Evolutionary conservation across 192 early-diverging fungal species (phyloP), one percentile per base, ranked within the genome.

Genomic region (Coemansia sp.): DNA sequence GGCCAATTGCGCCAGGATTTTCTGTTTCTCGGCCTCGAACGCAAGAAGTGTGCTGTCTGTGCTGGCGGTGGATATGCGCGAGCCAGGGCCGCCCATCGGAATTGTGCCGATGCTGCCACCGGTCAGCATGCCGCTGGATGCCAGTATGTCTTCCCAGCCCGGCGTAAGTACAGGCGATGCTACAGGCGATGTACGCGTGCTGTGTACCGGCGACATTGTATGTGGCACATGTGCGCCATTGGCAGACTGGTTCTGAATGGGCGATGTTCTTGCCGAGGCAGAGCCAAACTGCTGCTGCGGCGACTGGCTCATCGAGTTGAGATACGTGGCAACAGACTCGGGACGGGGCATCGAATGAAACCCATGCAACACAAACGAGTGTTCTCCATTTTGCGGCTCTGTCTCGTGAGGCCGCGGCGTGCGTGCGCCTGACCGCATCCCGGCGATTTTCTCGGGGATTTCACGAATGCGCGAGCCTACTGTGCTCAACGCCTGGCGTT

Each of bases 1-100:
- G 6, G 86, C 85, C 56, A 90, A 73, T 23, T 89, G 78, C 38
- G 71, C 69, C 50, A 81, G 54, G 55, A 79, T 79, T 38, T 73
- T 73, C 37, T 79, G 76, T 49, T 60, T 63, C 64, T 79, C 76
- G 49, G 67, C 64, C 21, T 79, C 76, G 15, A 79, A 72, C 5
- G 67, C 44, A 49, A 54, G n/a, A 60, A 73, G 57, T 2, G 76
- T 67, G 46, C 52, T 58, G 61, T 79, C 76, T 14, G 34, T 56
- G 60, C 68, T 71, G 50, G 56, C 52, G 25, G 61, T 62, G 0
- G 76, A 79, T n/a, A 66, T 36, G 4, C 70, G 76, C 38, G 76
- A 73, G 15, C 76, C 71, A 3, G 70, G 48, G 4, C 38, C 26
- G 1, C 63, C 63, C 4, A 25, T 18, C 2, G 25, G 42, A 42